phyloP scores from a whole-genome alignment of 148 eudicot genomes.

The Spergularia marina region DNA sequence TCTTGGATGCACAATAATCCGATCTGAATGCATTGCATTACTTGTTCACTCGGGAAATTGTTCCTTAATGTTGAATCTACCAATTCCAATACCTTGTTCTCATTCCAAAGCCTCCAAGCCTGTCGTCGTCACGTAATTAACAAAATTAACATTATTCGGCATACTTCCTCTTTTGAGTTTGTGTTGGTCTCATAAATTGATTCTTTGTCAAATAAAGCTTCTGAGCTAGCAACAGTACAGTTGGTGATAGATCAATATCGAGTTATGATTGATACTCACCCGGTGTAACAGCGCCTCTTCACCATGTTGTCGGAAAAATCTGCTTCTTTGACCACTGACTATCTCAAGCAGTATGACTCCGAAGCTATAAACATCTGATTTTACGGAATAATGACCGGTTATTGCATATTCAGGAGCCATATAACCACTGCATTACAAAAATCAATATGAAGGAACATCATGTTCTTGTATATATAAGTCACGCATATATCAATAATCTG shows the following conservation, averaged over 20 bases:
- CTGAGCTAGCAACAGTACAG: too few relatives aligned
- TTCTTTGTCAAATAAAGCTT: too few relatives aligned
- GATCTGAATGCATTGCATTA: conserved; percentile 25
- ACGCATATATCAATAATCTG: too few relatives aligned
- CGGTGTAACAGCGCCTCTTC: conserved; percentile 23
- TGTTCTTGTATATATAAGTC: too few relatives aligned
- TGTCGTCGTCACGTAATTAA: neutral
- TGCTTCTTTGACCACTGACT: conserved; percentile 23
- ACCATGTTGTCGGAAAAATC: conserved; percentile 1
- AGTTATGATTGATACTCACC: too few relatives aligned
- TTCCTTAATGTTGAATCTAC: conserved; percentile 18
- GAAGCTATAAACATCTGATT: conserved; percentile 31
- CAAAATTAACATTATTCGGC: too few relatives aligned
- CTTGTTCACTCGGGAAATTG: conserved; percentile 11
- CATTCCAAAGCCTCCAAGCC: conserved; percentile 35
- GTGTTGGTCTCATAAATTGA: too few relatives aligned
- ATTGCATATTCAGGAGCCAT: too few relatives aligned
- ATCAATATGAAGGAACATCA: neutral
- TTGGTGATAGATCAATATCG: too few relatives aligned
- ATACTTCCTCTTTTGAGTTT: too few relatives aligned
- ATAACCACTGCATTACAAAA: conserved; percentile 22
- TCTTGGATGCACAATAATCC: conserved; percentile 31
- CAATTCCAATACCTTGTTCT: conserved; percentile 10
- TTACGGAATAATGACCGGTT: conserved; percentile 24
- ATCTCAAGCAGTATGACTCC: conserved; percentile 35